These are phyloP conservation scores for Debaryomyces hansenii DNA, from an alignment of 805 yeast genomes.

Conservation along the genomic window DNA sequence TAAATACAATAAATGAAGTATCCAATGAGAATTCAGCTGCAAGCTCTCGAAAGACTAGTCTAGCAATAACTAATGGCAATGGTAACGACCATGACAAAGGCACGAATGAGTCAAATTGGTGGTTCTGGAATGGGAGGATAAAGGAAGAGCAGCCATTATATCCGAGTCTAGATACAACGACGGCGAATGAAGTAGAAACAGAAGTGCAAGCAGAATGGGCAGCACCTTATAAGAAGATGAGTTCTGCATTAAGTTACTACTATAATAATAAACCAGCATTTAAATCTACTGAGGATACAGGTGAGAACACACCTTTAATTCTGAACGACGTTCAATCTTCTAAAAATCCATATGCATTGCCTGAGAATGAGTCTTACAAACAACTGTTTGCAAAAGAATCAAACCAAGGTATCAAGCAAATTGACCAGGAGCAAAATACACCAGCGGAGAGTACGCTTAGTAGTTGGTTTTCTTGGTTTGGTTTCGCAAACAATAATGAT, in stretches of 20 bases:
- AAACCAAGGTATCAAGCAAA: not conserved
- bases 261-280: not conserved
- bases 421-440: not conserved
- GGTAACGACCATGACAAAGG: not conserved
- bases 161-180: not conserved
- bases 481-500: slow-evolving; percentile 14
- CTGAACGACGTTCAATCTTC: not conserved
- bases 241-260: not conserved
- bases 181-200: not conserved
- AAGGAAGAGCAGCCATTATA: not conserved
- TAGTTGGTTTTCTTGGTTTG: slow-evolving; percentile 27
- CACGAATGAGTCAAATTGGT: slow-evolving; percentile 6
- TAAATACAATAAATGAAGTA: slow-evolving; percentile 8
- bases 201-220: slow-evolving; percentile 2
- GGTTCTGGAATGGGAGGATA: slow-evolving; percentile 7
- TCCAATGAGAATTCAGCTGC: slow-evolving; percentile 11
- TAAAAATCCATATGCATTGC: not conserved
- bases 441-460: not conserved
- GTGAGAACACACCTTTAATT: not conserved
- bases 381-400: not conserved
- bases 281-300: not conserved
- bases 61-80: not conserved
- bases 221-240: slow-evolving; percentile 10
- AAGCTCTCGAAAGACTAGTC: not conserved
- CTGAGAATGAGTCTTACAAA: not conserved